Base-by-base conservation (phyloP, 2,329 filamentous ascomycete genomes). In the Colletotrichum sp. region DNA sequence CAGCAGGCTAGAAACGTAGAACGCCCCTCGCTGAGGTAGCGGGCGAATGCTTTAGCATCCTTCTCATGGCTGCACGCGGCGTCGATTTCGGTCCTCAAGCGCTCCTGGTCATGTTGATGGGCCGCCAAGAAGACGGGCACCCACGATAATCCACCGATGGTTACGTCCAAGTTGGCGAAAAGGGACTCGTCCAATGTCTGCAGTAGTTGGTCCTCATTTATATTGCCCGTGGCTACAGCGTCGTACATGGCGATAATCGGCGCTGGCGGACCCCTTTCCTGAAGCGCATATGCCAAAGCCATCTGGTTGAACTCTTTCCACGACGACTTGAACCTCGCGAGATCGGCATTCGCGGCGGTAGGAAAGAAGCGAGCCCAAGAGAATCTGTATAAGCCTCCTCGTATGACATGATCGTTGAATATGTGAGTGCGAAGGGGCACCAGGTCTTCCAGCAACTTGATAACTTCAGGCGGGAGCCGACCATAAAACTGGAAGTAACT, bases 161-260 rank as follows among this genome's bases (percentile, higher is more conserved):
- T 87, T 10, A 89, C 87, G 73, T 89, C 87, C 2, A 89, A 81
- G 73, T 89, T 88, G 3, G 85, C 87, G 73, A 84, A 89, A 0
- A 89, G 82, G 58, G 83, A 82, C 78, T 89, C 87, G 74, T 89
- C 86, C 8, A 88, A 77, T 0, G 87, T 88, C 34, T 89, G 87
- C 1, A 84, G 78, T 3, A 85, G 67, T 56, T 85, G 73, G 8
- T 68, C 48, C 16, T 68, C 28, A 32, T 16, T 38, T 1, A 68
- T 24, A 9, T 16, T 32, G 7, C 48, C 48, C 24, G 10, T 16
- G 18, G 18, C 30, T 10, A 56, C 21, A 12, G 48, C 28, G 2
- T 26, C 48, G 7, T 56, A 36, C 66, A 68, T 68, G 30, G 16
- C 30, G 13, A 68, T 18, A n/a, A 68, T 38, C 4, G 66, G 66